Evolutionary conservation across 768 basidiomycete species (phyloP).

Genomic region (Nevesoporus exiguus): DNA sequence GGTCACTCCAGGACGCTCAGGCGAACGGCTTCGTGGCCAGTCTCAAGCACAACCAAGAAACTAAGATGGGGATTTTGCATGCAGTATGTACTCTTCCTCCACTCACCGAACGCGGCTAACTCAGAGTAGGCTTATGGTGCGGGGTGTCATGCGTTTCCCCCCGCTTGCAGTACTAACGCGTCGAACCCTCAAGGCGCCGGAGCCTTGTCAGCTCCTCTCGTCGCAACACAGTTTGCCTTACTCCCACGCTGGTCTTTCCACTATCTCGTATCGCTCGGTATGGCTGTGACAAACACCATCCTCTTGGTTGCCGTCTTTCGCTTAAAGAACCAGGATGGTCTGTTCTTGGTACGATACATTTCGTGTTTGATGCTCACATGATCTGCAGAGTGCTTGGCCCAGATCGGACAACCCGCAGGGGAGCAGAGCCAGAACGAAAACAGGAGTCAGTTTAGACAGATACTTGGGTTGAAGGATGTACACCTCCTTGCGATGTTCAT

Average conservation of each 20-base stretch:
- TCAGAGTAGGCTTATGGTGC: slow-evolving; percentile 33
- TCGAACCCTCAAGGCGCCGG: slow-evolving; percentile 49
- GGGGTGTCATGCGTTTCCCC: background rate
- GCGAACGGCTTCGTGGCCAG: slow-evolving; percentile 45
- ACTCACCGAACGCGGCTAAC: background rate
- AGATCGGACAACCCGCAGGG: slow-evolving; percentile 47
- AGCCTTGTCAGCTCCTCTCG: slow-evolving; percentile 66
- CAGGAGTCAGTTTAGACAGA: slow-evolving; percentile 46
- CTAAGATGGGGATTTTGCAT: slow-evolving; percentile 42
- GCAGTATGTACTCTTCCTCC: slow-evolving; percentile 28
- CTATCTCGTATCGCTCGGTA: slow-evolving; percentile 64
- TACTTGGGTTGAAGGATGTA: slow-evolving; percentile 49
- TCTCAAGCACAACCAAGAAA: slow-evolving; percentile 35
- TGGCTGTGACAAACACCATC: slow-evolving; percentile 57
- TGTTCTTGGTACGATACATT: slow-evolving; percentile 8
- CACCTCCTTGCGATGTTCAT: slow-evolving; percentile 63
- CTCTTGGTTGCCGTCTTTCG: slow-evolving; percentile 58
- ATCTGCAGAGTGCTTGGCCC: slow-evolving; percentile 48
- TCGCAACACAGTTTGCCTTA: slow-evolving; percentile 77
- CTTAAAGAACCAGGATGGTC: slow-evolving; percentile 69
- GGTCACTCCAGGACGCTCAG: slow-evolving; percentile 40
- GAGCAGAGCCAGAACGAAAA: slow-evolving; percentile 35
- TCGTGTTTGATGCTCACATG: slow-evolving; percentile 1
- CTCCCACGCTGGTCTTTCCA: slow-evolving; percentile 71
- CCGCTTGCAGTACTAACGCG: slow-evolving; percentile 2